Evolutionary conservation across 768 basidiomycete species (phyloP).

Genomic region (Fomitopsis pulvina): DNA sequence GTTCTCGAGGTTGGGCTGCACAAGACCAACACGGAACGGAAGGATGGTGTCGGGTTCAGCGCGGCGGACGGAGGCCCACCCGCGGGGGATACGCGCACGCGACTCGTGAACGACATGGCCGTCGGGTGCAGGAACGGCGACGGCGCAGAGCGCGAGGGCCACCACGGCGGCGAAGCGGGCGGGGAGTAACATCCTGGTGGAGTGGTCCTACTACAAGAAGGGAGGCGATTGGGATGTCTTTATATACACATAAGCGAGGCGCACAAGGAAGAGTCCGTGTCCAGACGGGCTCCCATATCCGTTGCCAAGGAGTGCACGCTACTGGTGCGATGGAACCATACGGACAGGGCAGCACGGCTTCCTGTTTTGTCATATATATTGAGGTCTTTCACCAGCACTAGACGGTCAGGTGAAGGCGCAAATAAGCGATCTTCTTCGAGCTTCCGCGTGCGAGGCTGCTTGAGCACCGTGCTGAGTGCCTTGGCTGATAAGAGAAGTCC

Average conservation of each 20-base stretch:
- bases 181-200: conserved; percentile 1
- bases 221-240: not conserved
- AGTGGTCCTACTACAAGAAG: not conserved
- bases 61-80: conserved; percentile 34
- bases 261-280: too few relatives aligned
- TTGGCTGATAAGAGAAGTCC: too few relatives aligned
- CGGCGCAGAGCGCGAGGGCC: not conserved
- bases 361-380: too few relatives aligned
- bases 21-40: conserved; percentile 43
- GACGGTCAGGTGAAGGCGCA: too few relatives aligned
- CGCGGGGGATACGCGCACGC: conserved; percentile 29
- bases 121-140: not conserved
- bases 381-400: too few relatives aligned
- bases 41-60: conserved; percentile 29
- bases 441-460: too few relatives aligned
- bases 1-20: conserved; percentile 37
- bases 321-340: too few relatives aligned
- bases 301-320: too few relatives aligned
- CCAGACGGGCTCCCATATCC: too few relatives aligned
- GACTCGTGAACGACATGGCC: conserved; percentile 9
- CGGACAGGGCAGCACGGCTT: too few relatives aligned
- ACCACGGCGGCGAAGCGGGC: not conserved
- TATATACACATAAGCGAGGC: not conserved
- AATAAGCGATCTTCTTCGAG: too few relatives aligned
- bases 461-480: too few relatives aligned